Evolutionary conservation across 192 early-diverging fungal species (phyloP).

Genomic region (Endogone sp.): DNA sequence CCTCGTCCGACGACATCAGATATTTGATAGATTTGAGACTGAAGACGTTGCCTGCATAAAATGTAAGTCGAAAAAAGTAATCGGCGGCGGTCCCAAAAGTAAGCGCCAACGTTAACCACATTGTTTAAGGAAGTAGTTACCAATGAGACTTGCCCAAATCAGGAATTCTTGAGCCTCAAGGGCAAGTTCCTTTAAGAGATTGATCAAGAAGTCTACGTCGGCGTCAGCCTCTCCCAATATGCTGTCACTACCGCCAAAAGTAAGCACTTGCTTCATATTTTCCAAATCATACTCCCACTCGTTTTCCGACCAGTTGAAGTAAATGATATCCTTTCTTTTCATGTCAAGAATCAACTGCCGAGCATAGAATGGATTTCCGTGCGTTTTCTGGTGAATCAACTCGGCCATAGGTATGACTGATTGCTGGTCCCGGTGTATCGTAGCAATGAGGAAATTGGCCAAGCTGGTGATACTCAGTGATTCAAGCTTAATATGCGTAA

Average conservation of each 20-base stretch:
- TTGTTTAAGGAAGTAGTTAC: too few species aligned
- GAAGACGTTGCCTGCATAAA: too few species aligned
- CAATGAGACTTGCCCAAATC: too few species aligned
- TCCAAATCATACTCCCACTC: constrained; percentile 24
- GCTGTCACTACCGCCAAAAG: constrained; percentile 1
- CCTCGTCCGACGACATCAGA: too few species aligned
- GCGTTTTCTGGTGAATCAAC: constrained; percentile 20
- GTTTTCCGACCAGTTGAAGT: constrained; percentile 30
- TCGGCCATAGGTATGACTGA: constrained; percentile 18
- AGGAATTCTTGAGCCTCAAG: not conserved
- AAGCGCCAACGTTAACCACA: too few species aligned
- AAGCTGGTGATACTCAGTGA: constrained; percentile 2
- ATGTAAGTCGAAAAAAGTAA: too few species aligned
- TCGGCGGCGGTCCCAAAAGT: too few species aligned
- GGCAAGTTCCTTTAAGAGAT: constrained; percentile 16
- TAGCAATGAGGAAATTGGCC: constrained; percentile 6
- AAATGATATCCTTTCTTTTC: constrained; percentile 22
- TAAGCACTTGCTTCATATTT: constrained; percentile 17
- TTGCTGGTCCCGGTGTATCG: constrained; percentile 10
- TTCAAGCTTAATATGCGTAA: constrained; percentile 1
- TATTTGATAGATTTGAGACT: too few species aligned
- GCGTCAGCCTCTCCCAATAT: constrained; percentile 13
- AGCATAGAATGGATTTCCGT: constrained; percentile 28
- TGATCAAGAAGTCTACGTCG: constrained; percentile 17
- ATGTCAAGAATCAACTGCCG: constrained; percentile 19